Percentiles rank a stretch among this genome's conserved stretches.
Conservation (phyloP, 208 protist genomes). For the Jaenimonas drosophilae region DNA sequence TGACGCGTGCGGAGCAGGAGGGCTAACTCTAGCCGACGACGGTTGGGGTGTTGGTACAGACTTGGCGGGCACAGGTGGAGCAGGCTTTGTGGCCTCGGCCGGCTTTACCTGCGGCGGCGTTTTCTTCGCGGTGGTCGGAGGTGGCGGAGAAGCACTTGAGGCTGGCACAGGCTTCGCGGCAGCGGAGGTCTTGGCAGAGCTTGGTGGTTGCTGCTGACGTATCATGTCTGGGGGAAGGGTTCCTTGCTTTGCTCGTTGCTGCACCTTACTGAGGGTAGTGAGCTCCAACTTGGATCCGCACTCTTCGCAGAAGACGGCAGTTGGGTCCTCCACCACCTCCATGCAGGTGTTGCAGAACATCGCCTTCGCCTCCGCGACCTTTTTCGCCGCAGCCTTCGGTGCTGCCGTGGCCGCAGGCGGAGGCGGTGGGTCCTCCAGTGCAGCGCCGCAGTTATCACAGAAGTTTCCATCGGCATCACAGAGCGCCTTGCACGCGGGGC, state of each 20-base stretch:
- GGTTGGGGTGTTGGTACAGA: neutral
- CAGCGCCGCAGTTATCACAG: constrained; percentile 79
- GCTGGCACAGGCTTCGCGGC: too few relatives aligned
- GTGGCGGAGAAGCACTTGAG: too few relatives aligned
- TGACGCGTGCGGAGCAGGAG: neutral
- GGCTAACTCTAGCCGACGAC: too few relatives aligned
- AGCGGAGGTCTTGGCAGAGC: too few relatives aligned
- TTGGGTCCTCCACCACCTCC: constrained; percentile 22
- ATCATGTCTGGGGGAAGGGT: too few relatives aligned
- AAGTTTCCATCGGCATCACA: constrained; percentile 81
- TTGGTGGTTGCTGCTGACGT: too few relatives aligned
- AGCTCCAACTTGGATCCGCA: constrained; percentile 59
- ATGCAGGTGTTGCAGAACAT: constrained; percentile 61
- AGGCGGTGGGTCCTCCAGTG: constrained; percentile 32
- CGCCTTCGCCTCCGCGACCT: neutral
- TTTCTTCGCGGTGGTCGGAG: too few relatives aligned
- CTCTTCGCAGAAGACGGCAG: constrained; percentile 66
- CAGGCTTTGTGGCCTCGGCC: too few relatives aligned
- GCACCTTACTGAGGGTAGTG: too few relatives aligned
- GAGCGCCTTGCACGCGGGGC: constrained; percentile 55
- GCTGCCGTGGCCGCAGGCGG: neutral
- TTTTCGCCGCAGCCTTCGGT: neutral
- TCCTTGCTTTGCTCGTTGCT: constrained; percentile 1
- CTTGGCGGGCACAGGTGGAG: neutral
- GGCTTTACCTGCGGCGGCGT: too few relatives aligned